Base-by-base conservation (phyloP, 345 rosid genomes). In the Brassica rapa region DNA sequence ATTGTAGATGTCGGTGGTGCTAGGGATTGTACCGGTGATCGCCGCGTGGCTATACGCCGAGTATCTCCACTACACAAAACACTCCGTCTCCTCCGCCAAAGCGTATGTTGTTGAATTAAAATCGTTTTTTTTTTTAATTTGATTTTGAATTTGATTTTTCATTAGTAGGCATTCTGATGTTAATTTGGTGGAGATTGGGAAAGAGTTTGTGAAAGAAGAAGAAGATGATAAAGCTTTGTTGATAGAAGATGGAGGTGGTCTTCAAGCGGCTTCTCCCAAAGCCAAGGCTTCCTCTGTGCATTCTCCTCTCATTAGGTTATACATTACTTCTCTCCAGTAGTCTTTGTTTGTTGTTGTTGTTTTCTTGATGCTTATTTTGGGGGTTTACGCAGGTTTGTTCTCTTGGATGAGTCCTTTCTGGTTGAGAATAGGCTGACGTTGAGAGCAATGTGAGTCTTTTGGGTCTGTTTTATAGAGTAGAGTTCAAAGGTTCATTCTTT, bases 351-450 rank as follows among this genome's bases (percentile, higher is more conserved):
- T 16, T 24, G 63, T 4, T 11, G 57, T 49, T 49, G 41, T 16
- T 51, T 11, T 11, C 4, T 12, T 30, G 5, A 56, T 19, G 61
- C 56, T 30, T 33, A 65, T 57, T 32, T 62, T 3, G 64, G 56
- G 30, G n/a, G 67, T 49, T 73, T 73, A 63, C 59, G 68, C 85
- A 95, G 99, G 83, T 93, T 95, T 73, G 73, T 88, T 68, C 72
- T 80, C 69, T 85, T 95, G 97, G 99, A 95, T 19, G 93, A 90
- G 85, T 87, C 91, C 8, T 95, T 93, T 87, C 82, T 95, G 87
- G 67, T 86, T 43, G 99, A 95, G 66, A 91, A 91, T 56, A 88
- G 98, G 30, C 71, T 86, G 75, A 89, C 89, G 1, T 92, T 95
- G 29, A 87, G 99, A 85, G 98, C 98, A 56, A 86, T 95, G 99